phyloP scores from a whole-genome alignment of 345 rosid species.

The Linum tenue region DNA sequence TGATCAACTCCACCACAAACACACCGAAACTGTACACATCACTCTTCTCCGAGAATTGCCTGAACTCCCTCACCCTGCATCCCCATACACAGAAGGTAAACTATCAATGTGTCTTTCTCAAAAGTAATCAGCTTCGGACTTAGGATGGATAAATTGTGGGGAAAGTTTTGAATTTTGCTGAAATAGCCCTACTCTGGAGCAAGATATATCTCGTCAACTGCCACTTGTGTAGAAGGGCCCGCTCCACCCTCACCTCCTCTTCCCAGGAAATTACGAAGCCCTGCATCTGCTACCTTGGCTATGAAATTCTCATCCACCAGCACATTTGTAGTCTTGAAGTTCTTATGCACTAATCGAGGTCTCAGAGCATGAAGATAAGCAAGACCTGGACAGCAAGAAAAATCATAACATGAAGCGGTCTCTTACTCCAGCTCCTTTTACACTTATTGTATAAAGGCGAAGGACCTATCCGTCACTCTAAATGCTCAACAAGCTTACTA shows the following conservation, averaged over 20 bases:
- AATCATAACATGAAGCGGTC: slow-evolving; percentile 8
- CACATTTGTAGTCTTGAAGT: slow-evolving; percentile 61
- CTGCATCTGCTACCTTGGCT: slow-evolving; percentile 53
- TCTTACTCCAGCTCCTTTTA: slow-evolving; percentile 18
- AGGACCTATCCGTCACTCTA: not conserved
- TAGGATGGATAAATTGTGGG: slow-evolving; percentile 1
- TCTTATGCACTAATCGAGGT: slow-evolving; percentile 57
- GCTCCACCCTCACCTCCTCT: slow-evolving; percentile 34
- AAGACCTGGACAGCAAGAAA: slow-evolving; percentile 40
- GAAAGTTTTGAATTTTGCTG: slow-evolving; percentile 1
- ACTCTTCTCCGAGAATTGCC: slow-evolving; percentile 34
- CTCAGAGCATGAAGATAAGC: slow-evolving; percentile 42
- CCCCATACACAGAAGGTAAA: not conserved
- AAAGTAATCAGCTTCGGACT: not conserved
- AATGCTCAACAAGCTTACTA: slow-evolving; percentile 15
- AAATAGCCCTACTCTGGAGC: slow-evolving; percentile 45
- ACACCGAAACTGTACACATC: slow-evolving; percentile 66
- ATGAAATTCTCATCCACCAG: slow-evolving; percentile 57
- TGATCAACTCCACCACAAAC: slow-evolving; percentile 57
- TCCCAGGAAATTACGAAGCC: slow-evolving; percentile 36
- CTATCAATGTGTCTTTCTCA: not conserved
- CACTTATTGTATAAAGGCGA: not conserved
- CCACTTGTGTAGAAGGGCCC: slow-evolving; percentile 28
- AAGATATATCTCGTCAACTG: slow-evolving; percentile 23
- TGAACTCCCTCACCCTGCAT: slow-evolving; percentile 31